These are phyloP conservation scores for Cerioporus squamosus DNA, from an alignment of 1,284 basidiomycete genomes.

Conservation along the genomic window DNA sequence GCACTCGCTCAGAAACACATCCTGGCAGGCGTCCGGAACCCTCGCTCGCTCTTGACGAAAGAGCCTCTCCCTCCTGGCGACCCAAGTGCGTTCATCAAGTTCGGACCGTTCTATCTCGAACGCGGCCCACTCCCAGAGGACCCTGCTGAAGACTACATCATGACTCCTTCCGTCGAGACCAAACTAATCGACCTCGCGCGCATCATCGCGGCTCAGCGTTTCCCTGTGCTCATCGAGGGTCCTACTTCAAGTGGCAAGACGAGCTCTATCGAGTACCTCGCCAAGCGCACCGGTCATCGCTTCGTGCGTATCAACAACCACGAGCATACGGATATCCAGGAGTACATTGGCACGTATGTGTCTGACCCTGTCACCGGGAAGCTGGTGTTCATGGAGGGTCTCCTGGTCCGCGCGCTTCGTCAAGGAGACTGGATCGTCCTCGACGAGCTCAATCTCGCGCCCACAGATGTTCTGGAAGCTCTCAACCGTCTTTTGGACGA, in stretches of 20 bases:
- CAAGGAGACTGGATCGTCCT: constrained; percentile 98
- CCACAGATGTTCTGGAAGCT: constrained; percentile 97
- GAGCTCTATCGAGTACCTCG: constrained; percentile 95
- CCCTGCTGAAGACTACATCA: constrained; percentile 81
- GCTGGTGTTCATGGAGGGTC: constrained; percentile 92
- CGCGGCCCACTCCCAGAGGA: constrained; percentile 74
- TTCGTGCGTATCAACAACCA: constrained; percentile 99
- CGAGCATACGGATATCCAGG: constrained; percentile 99
- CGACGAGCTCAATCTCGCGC: constrained; percentile 97
- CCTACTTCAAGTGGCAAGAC: constrained; percentile 99
- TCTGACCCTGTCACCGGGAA: constrained; percentile 93
- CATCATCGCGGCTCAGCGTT: constrained; percentile 87
- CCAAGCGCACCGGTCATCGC: constrained; percentile 90
- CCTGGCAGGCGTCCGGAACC: constrained; percentile 85
- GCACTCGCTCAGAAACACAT: constrained; percentile 79
- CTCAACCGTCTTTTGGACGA: constrained; percentile 97
- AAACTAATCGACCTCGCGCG: constrained; percentile 94
- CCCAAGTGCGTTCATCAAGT: constrained; percentile 72
- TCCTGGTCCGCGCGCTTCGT: constrained; percentile 91
- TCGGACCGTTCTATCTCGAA: constrained; percentile 92
- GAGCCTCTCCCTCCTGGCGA: constrained; percentile 64
- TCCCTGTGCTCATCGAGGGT: constrained; percentile 97
- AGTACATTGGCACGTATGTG: constrained; percentile 97
- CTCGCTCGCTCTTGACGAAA: constrained; percentile 73
- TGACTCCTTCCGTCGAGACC: constrained; percentile 95